Conservation (phyloP, 2,329 filamentous ascomycete species). For the Epichloe hybrida region DNA sequence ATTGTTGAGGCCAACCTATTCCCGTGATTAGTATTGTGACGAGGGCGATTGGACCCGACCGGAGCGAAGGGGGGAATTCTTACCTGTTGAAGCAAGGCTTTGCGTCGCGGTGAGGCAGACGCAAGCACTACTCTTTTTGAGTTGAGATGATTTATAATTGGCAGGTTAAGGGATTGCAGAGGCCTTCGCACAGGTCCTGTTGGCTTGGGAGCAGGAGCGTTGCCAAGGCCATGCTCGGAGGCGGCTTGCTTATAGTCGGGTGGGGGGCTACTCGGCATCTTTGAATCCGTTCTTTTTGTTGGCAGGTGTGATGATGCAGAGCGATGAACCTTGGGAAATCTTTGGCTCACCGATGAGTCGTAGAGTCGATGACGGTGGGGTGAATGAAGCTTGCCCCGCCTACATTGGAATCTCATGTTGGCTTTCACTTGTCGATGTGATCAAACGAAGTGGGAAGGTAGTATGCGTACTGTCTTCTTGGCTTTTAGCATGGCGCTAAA, state of each 20-base stretch:
- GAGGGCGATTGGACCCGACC: neutral
- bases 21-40: slow-evolving; percentile 6
- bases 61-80: slow-evolving; percentile 2
- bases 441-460: no score
- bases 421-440: no score
- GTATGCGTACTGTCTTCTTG: no score
- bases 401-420: no score
- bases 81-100: slow-evolving; percentile 65
- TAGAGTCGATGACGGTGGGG: no score
- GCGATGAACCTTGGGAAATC: neutral
- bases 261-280: slow-evolving; percentile 19
- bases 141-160: slow-evolving; percentile 63
- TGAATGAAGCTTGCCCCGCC: no score
- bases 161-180: slow-evolving; percentile 61
- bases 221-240: slow-evolving; percentile 23
- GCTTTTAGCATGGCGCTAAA: no score
- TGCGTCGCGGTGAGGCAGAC: slow-evolving; percentile 74
- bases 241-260: slow-evolving; percentile 32
- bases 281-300: neutral
- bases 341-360: neutral
- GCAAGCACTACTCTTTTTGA: slow-evolving; percentile 77
- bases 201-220: slow-evolving; percentile 10
- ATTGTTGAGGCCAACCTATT: slow-evolving; percentile 62
- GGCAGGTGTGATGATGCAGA: slow-evolving; percentile 1
- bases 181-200: slow-evolving; percentile 28